These are phyloP conservation scores for Lentithecium fluviatile DNA, from an alignment of 495 filamentous ascomycete species.

Conservation along the genomic window DNA sequence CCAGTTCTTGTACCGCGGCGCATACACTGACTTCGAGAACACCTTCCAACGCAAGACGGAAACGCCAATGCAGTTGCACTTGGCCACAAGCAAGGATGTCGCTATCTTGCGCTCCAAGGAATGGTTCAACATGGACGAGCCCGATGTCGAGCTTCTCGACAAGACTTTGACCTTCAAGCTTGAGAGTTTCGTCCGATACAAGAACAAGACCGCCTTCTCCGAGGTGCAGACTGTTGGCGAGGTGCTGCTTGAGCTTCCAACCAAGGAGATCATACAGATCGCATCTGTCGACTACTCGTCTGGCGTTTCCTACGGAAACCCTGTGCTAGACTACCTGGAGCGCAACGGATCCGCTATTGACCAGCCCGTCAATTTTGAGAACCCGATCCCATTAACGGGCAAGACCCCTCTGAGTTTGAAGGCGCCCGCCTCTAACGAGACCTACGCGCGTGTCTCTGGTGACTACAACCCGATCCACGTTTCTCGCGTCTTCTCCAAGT, in stretches of 20 bases:
- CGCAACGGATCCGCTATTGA: slow-evolving; percentile 90
- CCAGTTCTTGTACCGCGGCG: slow-evolving; percentile 93
- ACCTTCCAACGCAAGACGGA: slow-evolving; percentile 98
- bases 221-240: slow-evolving; percentile 89
- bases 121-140: slow-evolving; percentile 85
- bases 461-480: slow-evolving; percentile 99
- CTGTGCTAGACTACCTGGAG: slow-evolving; percentile 93
- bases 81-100: slow-evolving; percentile 82
- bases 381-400: slow-evolving; percentile 90
- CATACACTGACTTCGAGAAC: slow-evolving; percentile 90
- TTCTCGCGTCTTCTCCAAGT: slow-evolving; percentile 90
- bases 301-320: slow-evolving; percentile 87
- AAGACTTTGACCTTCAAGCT: slow-evolving; percentile 97
- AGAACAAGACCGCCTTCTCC: slow-evolving; percentile 91
- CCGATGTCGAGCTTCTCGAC: slow-evolving; percentile 77
- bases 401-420: slow-evolving; percentile 83
- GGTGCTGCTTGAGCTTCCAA: slow-evolving; percentile 91
- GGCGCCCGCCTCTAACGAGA: slow-evolving; percentile 96
- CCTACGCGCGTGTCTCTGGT: slow-evolving; percentile 93
- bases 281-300: slow-evolving; percentile 93
- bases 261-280: slow-evolving; percentile 94
- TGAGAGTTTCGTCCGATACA: slow-evolving; percentile 85
- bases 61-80: slow-evolving; percentile 90
- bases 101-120: slow-evolving; percentile 93
- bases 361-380: slow-evolving; percentile 95